A percentile compares a stretch with the other conserved stretches of the same genome.
These are phyloP conservation scores for Neurospora hispaniola DNA, from an alignment of 495 filamentous ascomycete species.

Conservation along the genomic window DNA sequence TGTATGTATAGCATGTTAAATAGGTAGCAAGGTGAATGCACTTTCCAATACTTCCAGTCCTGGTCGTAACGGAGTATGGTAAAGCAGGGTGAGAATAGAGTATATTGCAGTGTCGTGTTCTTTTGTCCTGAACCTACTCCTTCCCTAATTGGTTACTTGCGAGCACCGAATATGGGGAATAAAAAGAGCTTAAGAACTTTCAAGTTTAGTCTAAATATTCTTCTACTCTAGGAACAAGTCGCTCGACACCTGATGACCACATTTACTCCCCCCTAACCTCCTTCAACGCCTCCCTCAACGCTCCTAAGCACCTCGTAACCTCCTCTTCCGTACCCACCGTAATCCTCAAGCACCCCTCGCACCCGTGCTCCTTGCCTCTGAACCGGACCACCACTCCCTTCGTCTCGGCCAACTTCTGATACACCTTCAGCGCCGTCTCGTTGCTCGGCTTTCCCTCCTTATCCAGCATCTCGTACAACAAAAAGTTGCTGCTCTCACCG, in stretches of 20 bases:
- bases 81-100: background rate
- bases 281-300: constrained; percentile 51
- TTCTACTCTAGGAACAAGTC: background rate
- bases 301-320: constrained; percentile 62
- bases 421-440: constrained; percentile 60
- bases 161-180: background rate
- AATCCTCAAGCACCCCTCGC: constrained; percentile 76
- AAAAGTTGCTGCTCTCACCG: constrained; percentile 73
- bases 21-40: background rate
- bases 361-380: constrained; percentile 83
- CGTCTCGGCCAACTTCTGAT: constrained; percentile 75
- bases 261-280: constrained; percentile 31
- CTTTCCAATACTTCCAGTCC: background rate
- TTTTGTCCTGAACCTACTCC: background rate
- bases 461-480: constrained; percentile 80
- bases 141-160: background rate
- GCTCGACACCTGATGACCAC: background rate
- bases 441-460: constrained; percentile 66
- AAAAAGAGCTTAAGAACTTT: background rate
- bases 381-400: constrained; percentile 89
- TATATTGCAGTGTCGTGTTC: background rate
- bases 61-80: background rate
- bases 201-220: background rate
- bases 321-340: constrained; percentile 88
- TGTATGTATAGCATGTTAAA: background rate